phyloP scores from a whole-genome alignment of 495 filamentous ascomycete species.

The Talaromyces adpressus region DNA sequence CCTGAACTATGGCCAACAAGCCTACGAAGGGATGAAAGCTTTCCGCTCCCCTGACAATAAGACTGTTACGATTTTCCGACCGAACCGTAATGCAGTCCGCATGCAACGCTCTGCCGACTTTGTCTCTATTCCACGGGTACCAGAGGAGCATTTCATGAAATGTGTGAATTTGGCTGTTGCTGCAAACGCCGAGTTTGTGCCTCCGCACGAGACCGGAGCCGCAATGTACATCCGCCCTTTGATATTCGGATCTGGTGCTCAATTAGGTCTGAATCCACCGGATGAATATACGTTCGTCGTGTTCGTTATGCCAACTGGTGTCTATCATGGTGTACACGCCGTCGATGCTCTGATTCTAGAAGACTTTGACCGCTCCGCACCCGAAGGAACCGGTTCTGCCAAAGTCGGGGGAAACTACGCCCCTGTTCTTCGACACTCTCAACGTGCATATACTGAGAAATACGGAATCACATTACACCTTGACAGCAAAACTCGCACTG shows the following conservation, averaged over 20 bases:
- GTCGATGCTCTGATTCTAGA: conserved; percentile 75
- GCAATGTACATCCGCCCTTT: conserved; percentile 86
- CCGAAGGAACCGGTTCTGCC: conserved; percentile 64
- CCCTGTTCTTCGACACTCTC: conserved; percentile 75
- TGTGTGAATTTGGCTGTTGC: conserved; percentile 73
- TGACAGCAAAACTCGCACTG: conserved; percentile 69
- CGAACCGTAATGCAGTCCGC: conserved; percentile 70
- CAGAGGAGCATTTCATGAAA: conserved; percentile 62
- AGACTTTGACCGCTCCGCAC: conserved; percentile 67
- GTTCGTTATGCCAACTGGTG: conserved; percentile 77
- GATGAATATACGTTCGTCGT: conserved; percentile 87
- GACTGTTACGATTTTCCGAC: conserved; percentile 72
- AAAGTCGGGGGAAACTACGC: conserved; percentile 79
- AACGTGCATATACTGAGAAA: conserved; percentile 61
- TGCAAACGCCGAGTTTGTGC: conserved; percentile 81
- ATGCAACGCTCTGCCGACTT: conserved; percentile 71
- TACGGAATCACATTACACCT: conserved; percentile 85
- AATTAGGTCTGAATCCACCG: conserved; percentile 72
- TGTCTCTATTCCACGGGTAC: conserved; percentile 71
- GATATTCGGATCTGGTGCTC: conserved; percentile 75
- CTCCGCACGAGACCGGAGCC: conserved; percentile 73
- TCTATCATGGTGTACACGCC: conserved; percentile 80
- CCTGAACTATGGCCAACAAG: conserved; percentile 90
- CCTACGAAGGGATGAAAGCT: conserved; percentile 89
- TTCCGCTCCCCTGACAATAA: conserved; percentile 62